Evolutionary conservation across 78 protist species (phyloP), one percentile per base, ranked within the genome.

Genomic region (Dictyostelium firmibasis): DNA sequence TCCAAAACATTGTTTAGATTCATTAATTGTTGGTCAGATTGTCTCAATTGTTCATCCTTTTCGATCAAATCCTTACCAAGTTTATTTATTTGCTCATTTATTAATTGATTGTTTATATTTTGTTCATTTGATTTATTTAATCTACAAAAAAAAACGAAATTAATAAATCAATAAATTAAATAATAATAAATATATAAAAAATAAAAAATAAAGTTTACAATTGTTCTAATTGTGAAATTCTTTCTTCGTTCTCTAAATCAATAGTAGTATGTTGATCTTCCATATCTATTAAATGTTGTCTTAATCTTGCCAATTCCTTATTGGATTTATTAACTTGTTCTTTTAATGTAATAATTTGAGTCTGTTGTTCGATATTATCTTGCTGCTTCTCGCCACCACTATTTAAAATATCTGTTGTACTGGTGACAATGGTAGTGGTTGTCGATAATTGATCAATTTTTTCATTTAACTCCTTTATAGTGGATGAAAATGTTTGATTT

Each of bases 241-340:
- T 89, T 57, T 89, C 94, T 44, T 81, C 87, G 38, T 89, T 78
- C 33, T 89, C 94, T 31, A 89, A 69, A 81, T 89, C 94, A 7
- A 64, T 47, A 16, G 74, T 89, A 0, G 94, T 89, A 81, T 89
- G 94, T 64, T 78, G 72, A 23, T 89, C 94, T 27, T 89, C 94
- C 38, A 89, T 70, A 29, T 79, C 87, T n/a, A 89, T 29, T 29
- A 89, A 27, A 81, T 89, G 83, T 69, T 89, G 86, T 70, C 87
- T 78, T 62, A 89, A 33, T 69, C 94, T 89, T 11, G 87, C 27
- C 75, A 89, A 38, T 70, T 89, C 94, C 35, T 89, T 89, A 10
- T 72, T 78, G 47, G 94, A 89, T 47, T 89, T 89, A 9, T 14
- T 43, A 3, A 89, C 14, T 50, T 81, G 86, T 81, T 81, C 94